Evolutionary conservation across 345 rosid species (phyloP).

Genomic region (Gossypioides kirkii): DNA sequence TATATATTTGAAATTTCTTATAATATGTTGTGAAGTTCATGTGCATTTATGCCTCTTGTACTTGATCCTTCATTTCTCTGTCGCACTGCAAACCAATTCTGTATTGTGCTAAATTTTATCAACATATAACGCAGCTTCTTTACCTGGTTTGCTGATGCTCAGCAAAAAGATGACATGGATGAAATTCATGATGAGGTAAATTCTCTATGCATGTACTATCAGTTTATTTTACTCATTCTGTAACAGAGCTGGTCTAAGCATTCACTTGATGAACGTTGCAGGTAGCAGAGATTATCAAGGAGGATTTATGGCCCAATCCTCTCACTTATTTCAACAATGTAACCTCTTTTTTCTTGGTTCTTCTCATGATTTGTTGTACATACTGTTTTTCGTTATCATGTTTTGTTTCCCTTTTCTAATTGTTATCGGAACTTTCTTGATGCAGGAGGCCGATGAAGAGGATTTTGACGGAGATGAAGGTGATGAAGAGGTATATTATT

Average conservation of each 20-base stretch:
- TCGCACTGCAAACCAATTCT: not conserved
- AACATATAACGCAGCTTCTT: slow-evolving; percentile 40
- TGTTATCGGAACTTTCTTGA: not conserved
- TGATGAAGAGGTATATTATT: slow-evolving; percentile 49
- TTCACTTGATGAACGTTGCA: slow-evolving; percentile 28
- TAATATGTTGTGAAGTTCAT: too few species aligned
- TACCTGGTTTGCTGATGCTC: slow-evolving; percentile 67
- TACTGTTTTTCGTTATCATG: not conserved
- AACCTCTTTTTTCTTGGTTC: slow-evolving; percentile 13
- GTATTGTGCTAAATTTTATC: not conserved
- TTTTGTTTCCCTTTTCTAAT: slow-evolving; percentile 7
- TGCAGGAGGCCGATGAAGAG: slow-evolving; percentile 74
- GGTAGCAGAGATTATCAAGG: slow-evolving; percentile 92
- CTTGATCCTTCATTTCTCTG: not conserved
- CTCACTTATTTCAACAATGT: slow-evolving; percentile 82
- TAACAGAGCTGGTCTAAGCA: not conserved
- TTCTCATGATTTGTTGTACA: not conserved
- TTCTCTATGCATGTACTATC: slow-evolving; percentile 7
- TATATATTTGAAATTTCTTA: not conserved
- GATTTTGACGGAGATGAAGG: slow-evolving; percentile 57
- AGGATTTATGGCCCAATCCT: slow-evolving; percentile 93
- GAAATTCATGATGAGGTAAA: slow-evolving; percentile 78
- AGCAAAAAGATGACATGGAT: slow-evolving; percentile 49
- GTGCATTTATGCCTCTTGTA: not conserved
- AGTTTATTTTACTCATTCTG: not conserved